These are phyloP conservation scores for Lactifluus pinguis DNA, from an alignment of 768 basidiomycete genomes.

Conservation along the genomic window DNA sequence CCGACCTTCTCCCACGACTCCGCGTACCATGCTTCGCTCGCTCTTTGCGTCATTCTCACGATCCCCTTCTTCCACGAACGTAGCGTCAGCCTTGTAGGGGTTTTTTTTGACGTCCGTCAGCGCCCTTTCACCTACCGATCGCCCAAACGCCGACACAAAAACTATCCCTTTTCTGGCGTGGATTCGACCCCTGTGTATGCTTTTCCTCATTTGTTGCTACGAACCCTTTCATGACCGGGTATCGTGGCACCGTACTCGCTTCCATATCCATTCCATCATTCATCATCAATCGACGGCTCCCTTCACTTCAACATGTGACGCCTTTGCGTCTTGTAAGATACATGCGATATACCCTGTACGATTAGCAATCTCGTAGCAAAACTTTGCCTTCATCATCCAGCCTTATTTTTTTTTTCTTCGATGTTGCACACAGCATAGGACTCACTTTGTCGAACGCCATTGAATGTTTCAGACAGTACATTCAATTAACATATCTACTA, in stretches of 20 bases:
- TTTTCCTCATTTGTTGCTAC: neutral
- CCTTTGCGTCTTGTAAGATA: conserved; percentile 5
- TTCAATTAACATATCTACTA: conserved; percentile 18
- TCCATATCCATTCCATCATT: conserved; percentile 8
- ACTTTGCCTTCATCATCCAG: neutral
- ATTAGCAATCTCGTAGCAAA: neutral
- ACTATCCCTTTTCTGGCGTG: conserved; percentile 1
- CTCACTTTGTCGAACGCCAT: neutral
- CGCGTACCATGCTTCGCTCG: conserved; percentile 12
- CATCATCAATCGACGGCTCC: neutral
- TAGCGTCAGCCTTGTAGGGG: neutral
- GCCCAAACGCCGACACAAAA: neutral
- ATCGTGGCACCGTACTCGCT: neutral
- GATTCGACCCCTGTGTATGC: neutral
- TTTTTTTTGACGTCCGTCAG: neutral
- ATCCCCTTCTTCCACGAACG: neutral
- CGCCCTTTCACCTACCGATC: neutral
- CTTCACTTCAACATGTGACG: conserved; percentile 2
- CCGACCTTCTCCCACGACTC: neutral
- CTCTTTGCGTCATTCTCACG: conserved; percentile 14
- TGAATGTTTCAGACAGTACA: neutral
- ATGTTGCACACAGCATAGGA: neutral
- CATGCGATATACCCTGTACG: conserved; percentile 13
- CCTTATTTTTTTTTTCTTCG: neutral
- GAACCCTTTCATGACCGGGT: neutral